phyloP scores from a whole-genome alignment of 129 eudicot genomes.

The Tagetes patula region DNA sequence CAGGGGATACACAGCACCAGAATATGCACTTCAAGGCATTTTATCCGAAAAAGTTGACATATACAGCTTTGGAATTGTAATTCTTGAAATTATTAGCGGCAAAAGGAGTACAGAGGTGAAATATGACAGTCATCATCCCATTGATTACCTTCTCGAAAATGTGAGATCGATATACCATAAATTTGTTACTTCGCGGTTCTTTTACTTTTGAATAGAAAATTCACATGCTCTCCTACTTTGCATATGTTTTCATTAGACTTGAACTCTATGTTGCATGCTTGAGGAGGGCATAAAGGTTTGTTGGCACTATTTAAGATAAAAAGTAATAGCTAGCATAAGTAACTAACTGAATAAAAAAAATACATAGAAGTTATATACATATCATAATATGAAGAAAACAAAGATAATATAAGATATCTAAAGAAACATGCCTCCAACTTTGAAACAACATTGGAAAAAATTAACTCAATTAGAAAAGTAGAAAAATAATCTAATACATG shows the following conservation, averaged over 20 bases:
- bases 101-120: slow-evolving; percentile 47
- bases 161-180: slow-evolving; percentile 21
- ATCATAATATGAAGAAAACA: too few relatives aligned
- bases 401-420: not conserved
- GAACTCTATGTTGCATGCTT: too few relatives aligned
- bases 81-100: slow-evolving; percentile 66
- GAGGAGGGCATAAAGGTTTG: too few relatives aligned
- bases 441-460: not conserved
- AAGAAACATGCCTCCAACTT: not conserved
- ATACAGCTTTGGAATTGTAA: slow-evolving; percentile 68
- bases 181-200: too few relatives aligned
- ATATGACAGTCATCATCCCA: slow-evolving; percentile 23
- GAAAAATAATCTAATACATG: not conserved
- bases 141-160: slow-evolving; percentile 61
- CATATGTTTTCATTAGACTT: too few relatives aligned
- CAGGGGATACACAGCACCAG: slow-evolving; percentile 83
- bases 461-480: too few relatives aligned
- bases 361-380: too few relatives aligned
- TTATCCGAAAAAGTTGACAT: slow-evolving; percentile 73
- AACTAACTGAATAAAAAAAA: too few relatives aligned
- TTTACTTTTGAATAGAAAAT: not conserved
- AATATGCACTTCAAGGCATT: slow-evolving; percentile 62
- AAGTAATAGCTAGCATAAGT: too few relatives aligned
- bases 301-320: too few relatives aligned
- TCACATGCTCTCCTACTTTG: not conserved